Base-by-base conservation (phyloP, 176 grass and related monocot genomes). In the Pontederia paniculata region DNA sequence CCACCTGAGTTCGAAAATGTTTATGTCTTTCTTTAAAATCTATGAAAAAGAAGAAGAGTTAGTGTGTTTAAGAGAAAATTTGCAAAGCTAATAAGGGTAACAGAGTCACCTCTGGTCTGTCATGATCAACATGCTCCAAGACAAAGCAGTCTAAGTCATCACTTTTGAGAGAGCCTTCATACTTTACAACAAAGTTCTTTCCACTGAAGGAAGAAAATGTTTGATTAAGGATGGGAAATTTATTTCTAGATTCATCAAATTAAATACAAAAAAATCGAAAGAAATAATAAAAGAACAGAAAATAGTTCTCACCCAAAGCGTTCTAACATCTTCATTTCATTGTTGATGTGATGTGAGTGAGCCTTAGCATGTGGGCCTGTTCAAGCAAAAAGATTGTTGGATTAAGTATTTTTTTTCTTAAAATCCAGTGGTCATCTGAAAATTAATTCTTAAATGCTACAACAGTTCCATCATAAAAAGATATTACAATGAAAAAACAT, bases 241-340 rank as follows among this genome's bases (percentile, higher is more conserved):
- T 56, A 0, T 16, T 41, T 68, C 66, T 61, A 62, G 3, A 25
- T 64, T 28, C 62, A 5, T 51, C 52, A 53, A 21, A 51, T 42
- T 3, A 69, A 65, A 9, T 71, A 50, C 20, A 44, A 60, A 18
- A 67, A 9, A 60, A 8, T 45, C 9, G 18, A 42, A 42, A 59
- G 18, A 16, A 20, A 21, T 46, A 65, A 47, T 17, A 52, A 9
- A 37, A 60, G 22, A 75, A 52, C 1, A 46, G 15, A 59, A 25
- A 16, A 31, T 20, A 5, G 17, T 66, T 18, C 70, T 66, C 88
- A 97, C 93, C 93, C 93, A 71, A 97, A 90, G 69, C 74, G 74
- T 70, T 90, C 64, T 77, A 97, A 58, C 83, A 97, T 97, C 66
- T 90, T 88, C 53, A 66, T 63, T 76, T 97, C 93, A 72, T 97